phyloP scores from a whole-genome alignment of 805 yeast species.

The Sugiyamaella lignohabitans region DNA sequence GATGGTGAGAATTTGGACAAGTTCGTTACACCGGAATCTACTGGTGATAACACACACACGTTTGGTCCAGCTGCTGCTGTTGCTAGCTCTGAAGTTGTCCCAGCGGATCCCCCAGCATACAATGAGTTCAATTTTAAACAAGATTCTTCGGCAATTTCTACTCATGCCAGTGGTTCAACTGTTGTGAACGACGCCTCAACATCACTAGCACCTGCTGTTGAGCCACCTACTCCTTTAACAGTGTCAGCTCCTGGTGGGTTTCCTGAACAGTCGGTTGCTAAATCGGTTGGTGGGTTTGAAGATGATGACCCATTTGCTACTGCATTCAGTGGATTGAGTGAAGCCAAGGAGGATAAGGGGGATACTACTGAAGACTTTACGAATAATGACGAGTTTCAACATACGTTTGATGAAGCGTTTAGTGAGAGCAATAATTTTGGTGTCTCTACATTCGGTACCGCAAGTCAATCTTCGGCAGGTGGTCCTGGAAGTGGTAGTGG shows the following conservation, averaged over 20 bases:
- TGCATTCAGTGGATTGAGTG: constrained; percentile 41
- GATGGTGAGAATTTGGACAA: constrained; percentile 6
- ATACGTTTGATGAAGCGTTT: constrained; percentile 18
- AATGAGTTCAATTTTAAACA: not conserved
- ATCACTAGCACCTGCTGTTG: constrained; percentile 17
- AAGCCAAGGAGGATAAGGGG: constrained; percentile 31
- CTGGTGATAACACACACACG: not conserved
- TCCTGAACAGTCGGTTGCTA: constrained; percentile 8
- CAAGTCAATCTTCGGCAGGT: not conserved
- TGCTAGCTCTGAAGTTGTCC: no score
- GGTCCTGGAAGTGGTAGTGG: constrained; percentile 5
- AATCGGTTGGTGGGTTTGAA: constrained; percentile 23
- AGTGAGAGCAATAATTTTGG: not conserved
- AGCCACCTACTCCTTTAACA: constrained; percentile 27
- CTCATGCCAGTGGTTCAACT: not conserved
- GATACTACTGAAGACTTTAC: constrained; percentile 25
- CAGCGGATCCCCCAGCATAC: not conserved
- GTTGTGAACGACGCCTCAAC: no score
- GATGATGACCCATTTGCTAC: constrained; percentile 34
- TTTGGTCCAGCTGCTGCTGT: not conserved
- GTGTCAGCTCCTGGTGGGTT: constrained; percentile 11
- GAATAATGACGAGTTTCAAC: constrained; percentile 17
- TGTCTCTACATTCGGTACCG: not conserved
- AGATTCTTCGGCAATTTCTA: not conserved
- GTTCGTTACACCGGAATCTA: constrained; percentile 1